phyloP scores from a whole-genome alignment of 805 yeast genomes.

The Candida hungchunana region DNA sequence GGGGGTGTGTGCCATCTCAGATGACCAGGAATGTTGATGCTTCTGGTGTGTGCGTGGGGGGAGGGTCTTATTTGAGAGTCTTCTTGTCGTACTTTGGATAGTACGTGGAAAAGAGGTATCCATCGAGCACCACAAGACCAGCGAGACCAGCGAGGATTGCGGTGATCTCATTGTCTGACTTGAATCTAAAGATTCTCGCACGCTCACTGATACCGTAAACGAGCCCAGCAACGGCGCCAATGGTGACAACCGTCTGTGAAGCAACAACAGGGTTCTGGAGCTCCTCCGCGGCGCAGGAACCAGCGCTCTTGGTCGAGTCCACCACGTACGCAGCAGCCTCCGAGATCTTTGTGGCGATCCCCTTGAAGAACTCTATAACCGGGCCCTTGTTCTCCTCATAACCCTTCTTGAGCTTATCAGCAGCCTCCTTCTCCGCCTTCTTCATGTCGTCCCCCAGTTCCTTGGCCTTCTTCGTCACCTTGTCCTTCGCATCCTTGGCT shows the following conservation, averaged over 20 bases:
- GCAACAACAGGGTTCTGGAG: constrained; percentile 61
- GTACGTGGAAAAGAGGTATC: constrained; percentile 46
- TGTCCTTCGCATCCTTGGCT: constrained; percentile 18
- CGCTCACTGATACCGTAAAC: constrained; percentile 49
- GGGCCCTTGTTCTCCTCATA: constrained; percentile 28
- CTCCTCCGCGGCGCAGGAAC: constrained; percentile 32
- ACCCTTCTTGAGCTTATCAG: constrained; percentile 30
- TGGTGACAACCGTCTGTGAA: constrained; percentile 46
- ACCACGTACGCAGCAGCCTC: constrained; percentile 20
- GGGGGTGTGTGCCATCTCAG: not conserved
- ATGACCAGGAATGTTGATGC: not conserved
- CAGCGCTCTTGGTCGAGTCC: constrained; percentile 21
- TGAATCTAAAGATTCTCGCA: constrained; percentile 40
- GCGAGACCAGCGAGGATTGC: constrained; percentile 48
- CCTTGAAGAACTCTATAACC: constrained; percentile 21
- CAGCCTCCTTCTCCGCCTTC: constrained; percentile 33
- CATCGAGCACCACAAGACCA: constrained; percentile 53
- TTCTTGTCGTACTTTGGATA: constrained; percentile 51
- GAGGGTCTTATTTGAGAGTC: constrained; percentile 10
- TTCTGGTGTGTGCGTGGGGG: not conserved
- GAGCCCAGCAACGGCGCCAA: constrained; percentile 44
- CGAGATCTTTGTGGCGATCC: constrained; percentile 20
- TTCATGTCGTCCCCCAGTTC: constrained; percentile 20
- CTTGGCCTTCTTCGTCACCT: constrained; percentile 25
- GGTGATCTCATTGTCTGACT: constrained; percentile 43